Base-by-base conservation (phyloP, 2,329 filamentous ascomycete species). In the Didymella sp. region DNA sequence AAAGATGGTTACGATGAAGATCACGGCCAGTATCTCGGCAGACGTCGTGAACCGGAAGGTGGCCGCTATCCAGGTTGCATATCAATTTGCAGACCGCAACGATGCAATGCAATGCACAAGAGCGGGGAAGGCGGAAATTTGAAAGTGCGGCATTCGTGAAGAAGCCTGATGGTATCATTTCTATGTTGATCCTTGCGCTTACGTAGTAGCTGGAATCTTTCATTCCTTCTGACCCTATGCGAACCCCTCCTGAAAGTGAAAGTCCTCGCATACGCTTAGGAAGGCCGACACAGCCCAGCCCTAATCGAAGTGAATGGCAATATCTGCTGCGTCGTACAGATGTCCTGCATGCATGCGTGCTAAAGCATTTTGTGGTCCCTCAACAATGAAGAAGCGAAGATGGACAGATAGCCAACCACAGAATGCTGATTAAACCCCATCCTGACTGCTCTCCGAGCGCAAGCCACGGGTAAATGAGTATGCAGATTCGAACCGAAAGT, bases 91-190 rank as follows among this genome's bases (percentile, higher is more conserved):
- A 28, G 35, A 30, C n/a, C 37, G 30, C 6, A 6, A 24, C 21
- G 33, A 43, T 46, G 50, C 33, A 53, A 27, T 54, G 28, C 43
- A 48, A 41, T 50, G 44, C 38, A 53, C 19, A 9, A 31, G 13
- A 12, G 49, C 45, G 49, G 49, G 41, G 53, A 51, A 15, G 7
- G 43, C 30, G 17, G 25, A 42, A 47, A 45, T 43, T 41, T 41
- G 25, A 45, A 52, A 50, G 33, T 30, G 27, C 27, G 45, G 45
- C 44, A 35, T 53, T 50, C 49, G 37, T 53, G 44, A 62, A 55
- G 58, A 59, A 51, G 58, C 56, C 44, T 59, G 35, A 53, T 61
- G 58, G 64, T 66, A 66, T 64, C 64, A 61, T 64, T 64, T 67
- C 64, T 66, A 66, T 59, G 19, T 59, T 59, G 38, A 30, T 24